Evolutionary conservation across 179 eudicot species (phyloP), one percentile per base, ranked within the genome.

Genomic region (Gypsophila paniculata): DNA sequence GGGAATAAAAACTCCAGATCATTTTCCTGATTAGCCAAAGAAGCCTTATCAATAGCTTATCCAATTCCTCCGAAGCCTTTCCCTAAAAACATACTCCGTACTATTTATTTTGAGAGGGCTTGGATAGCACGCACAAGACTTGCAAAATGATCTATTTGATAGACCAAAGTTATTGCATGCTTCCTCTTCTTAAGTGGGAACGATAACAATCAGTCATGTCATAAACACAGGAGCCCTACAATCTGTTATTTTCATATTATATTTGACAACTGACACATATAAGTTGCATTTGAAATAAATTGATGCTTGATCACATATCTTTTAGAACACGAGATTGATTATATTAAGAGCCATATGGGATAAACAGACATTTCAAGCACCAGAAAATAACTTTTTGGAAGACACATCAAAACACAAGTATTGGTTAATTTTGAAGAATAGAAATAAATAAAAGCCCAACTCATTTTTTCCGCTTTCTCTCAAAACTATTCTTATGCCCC

Each of bases 351-450:
- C 68, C 17, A 19, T 17, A 63, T 2, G 23, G 8, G 34, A 19
- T 38, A 63, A 38, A 38, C 5, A 63, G 14, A 1, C 11, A 63
- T 63, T 11, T 63, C 4, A 15, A 63, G 68, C 51, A 36, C 19
- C n/a, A n/a, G 48, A 63, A 9, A 36, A 36, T 38, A 63, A 63
- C 21, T 3, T 36, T 63, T 17, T 15, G 17, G 42, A n/a, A 38
- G 68, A 34, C 49, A n/a, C 68, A 36, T 61, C 21, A 61, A 61
- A 58, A 26, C 15, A 63, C 12, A 63, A 36, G 67, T 34, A 34
- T n/a, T 32, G 32, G 44, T 61, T 44, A 61, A 32, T n/a, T 61
- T 61, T 29, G 46, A 29, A 8, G 65, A 42, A 61, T 32, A n/a
- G 44, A 61, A 36, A 19, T 4, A 34, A 61, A 3, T 61, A n/a